Base-by-base conservation (phyloP, 805 yeast species). In the Starmerella apicola region DNA sequence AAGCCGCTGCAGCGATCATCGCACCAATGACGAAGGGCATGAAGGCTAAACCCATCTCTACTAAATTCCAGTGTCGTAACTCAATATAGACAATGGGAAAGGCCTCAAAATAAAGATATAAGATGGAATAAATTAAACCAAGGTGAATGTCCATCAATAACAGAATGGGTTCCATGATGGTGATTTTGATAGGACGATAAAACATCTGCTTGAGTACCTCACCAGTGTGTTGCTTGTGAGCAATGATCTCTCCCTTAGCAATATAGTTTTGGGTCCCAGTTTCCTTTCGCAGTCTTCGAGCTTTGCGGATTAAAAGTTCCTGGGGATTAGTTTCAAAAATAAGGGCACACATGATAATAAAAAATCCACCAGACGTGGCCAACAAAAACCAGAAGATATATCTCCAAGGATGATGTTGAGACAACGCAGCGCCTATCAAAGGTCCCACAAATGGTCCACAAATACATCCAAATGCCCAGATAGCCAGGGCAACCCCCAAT, bases 81-180 rank as follows among this genome's bases (percentile, higher is more conserved):
- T 63, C 69, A 7, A 45, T 40, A 45, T 68, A 76, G 2, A 71
- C 74, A 27, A 74, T 60, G 8, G 82, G 81, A 57, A 72, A 72
- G 4, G 73, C 74, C 55, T 76, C 81, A 49, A 75, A 72, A 63
- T 71, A 75, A 18, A 73, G 54, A 53, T 72, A 76, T 45, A 71
- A 48, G 23, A 68, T 55, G 22, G 77, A 70, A 54, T 75, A 76
- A 5, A 66, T 60, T 37, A 74, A 49, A 0, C 76, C 72, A 46
- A 70, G 59, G 53, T 73, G 74, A 21, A 67, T 17, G 50, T 74
- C 66, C 43, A 74, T 66, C 23, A 73, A 60, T 16, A 74, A 42
- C n/a, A 75, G 68, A 20, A 71, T 71, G 0, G 81, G 81, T 53
- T 76, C 81, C 36, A 54, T 46, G 19, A 67, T 24, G n/a, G 68